Percentiles rank a stretch among this genome's conserved stretches.
These are phyloP conservation scores for Tephrocybe sp. DNA, from an alignment of 768 basidiomycete genomes.

Conservation along the genomic window DNA sequence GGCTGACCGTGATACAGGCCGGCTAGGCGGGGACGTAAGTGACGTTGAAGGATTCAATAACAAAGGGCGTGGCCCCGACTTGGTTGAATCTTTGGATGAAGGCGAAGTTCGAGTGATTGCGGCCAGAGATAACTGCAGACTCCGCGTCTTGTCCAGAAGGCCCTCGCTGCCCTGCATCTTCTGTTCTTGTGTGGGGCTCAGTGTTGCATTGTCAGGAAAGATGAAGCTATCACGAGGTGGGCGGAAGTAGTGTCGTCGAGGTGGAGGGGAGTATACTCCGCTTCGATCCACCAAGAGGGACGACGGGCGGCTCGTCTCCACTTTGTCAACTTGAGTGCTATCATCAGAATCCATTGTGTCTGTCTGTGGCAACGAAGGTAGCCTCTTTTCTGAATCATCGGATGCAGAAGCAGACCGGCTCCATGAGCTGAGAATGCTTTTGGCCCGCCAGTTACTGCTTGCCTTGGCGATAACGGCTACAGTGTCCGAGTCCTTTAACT, in stretches of 20 bases:
- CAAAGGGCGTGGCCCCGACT: constrained; percentile 64
- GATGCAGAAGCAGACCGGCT: constrained; percentile 15
- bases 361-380: constrained; percentile 12
- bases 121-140: constrained; percentile 43
- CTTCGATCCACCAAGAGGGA: constrained; percentile 36
- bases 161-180: constrained; percentile 27
- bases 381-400: constrained; percentile 5
- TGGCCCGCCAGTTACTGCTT: constrained; percentile 76
- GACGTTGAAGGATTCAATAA: constrained; percentile 55
- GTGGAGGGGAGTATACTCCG: constrained; percentile 50
- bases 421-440: constrained; percentile 51
- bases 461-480: constrained; percentile 70
- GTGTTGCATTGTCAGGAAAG: constrained; percentile 23
- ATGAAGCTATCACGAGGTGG: constrained; percentile 58
- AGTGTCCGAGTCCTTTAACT: constrained; percentile 71
- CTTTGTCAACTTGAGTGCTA: too few species aligned
- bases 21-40: constrained; percentile 34
- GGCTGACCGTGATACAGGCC: constrained; percentile 30
- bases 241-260: constrained; percentile 57
- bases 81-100: constrained; percentile 31
- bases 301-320: constrained; percentile 23
- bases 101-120: constrained; percentile 37
- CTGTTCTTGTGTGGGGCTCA: constrained; percentile 33
- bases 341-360: constrained; percentile 9
- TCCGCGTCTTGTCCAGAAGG: constrained; percentile 36